Evolutionary conservation across 345 rosid species (phyloP), one percentile per base, ranked within the genome.

Genomic region (Viola odorata): DNA sequence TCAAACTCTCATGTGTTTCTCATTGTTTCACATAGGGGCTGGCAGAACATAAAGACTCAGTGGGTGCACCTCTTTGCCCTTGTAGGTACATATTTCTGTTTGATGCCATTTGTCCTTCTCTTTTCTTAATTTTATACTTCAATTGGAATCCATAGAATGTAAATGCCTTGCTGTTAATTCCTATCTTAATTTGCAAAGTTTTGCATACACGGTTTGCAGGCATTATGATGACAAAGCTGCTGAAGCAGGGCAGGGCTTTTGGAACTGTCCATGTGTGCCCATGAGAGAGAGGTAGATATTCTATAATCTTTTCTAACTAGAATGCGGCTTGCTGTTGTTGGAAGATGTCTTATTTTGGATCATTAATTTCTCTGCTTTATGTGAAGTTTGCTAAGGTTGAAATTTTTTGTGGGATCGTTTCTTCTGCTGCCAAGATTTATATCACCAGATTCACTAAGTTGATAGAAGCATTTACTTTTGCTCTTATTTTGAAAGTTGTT

Each of bases 241-340:
- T 54, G 99, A 94, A 75, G 97, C 40, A 50, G 81, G 82, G 5
- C 97, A 94, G 63, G 99, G 99, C 48, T 94, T 94, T 74, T 94
- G 97, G 97, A 90, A 94, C 69, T 94, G 96, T 65, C 99, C 96
- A 1, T 94, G 97, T 70, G 99, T 94, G 63, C 99, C 99, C 12
- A 94, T 94, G 97, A 86, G 99, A 77, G 99, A 94, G 69, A 90
- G 99, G 99, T 90, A 75, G 5, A 16, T 68, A 13, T 60, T 44
- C n/a, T 32, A 14, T 38, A 12, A 41, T 53, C 36, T 39, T 13
- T 37, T 11, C 36, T 8, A 49, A 55, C 3, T 54, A 44, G 10
- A 49, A 17, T 38, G 48, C 36, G 52, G 44, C 8, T 17, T 53
- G 11, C 13, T 11, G 5, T 47, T 42, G 8, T 47, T 47, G 13